Evolutionary conservation across 495 filamentous ascomycete species (phyloP), one percentile per base, ranked within the genome.

Genomic region (Hyaloscypha finlandica): DNA sequence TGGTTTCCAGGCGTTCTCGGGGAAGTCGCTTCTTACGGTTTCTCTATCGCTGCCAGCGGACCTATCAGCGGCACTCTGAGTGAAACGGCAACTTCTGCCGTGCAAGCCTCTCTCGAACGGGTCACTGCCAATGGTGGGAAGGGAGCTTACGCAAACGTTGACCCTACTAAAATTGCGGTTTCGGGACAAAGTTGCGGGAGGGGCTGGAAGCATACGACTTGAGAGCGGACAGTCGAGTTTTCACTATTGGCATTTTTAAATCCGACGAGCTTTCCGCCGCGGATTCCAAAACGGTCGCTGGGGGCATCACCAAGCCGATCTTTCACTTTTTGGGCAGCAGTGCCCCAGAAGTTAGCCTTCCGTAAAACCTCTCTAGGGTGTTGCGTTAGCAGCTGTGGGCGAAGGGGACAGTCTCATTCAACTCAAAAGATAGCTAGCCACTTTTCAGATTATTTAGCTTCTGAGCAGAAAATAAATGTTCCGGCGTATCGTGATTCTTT

Each of bases 121-220:
- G 54, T 29, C 31, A 57, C 11, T 5, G 22, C 22, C 22, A 57
- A 57, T 57, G 54, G 54, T 29, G 54, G 54, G 25, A 57, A 29
- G 22, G 51, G 54, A 31, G 33, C 33, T 37, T 37, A 37, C 33
- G 33, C 33, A 11, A 22, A 29, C 16, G 54, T 57, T 30, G 54
- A 57, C 54, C 2, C 54, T 30, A 29, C 54, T 30, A 57, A 57
- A 57, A 57, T 57, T 57, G 54, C 54, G 8, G 22, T 57, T 57
- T 22, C 54, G 31, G 22, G 54, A 57, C 54, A 57, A 20, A 57
- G 22, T 30, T 57, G 54, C 25, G 54, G 54, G 4, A n/a, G n/a
- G 54, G 22, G 14, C 54, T 57, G 31, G 54, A 57, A 30, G 54
- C 54, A 57, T 57, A 57, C 31, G 54, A 57, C 54, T 57, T 57